Base-by-base conservation (phyloP, 2,329 filamentous ascomycete species). In the Colletotrichum truncatum region DNA sequence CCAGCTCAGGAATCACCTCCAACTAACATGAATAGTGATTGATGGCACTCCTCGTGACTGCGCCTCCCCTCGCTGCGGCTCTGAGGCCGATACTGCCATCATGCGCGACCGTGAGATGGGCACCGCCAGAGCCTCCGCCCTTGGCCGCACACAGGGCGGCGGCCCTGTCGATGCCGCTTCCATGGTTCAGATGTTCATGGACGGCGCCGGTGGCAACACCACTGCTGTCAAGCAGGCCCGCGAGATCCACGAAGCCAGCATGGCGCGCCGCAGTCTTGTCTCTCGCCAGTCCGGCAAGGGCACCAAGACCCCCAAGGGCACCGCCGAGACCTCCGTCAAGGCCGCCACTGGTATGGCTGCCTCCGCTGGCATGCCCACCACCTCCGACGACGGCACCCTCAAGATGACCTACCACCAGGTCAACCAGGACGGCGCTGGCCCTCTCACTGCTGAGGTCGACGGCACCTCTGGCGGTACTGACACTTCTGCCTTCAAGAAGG, bases 31-130 rank as follows among this genome's bases (percentile, higher is more conserved):
- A n/a, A 10, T n/a, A 82, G 86, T 91, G 68, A 80, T 81, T 49
- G 88, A 91, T 66, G 89, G 88, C 71, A 91, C 89, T 67, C 89
- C 89, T 51, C 88, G 89, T 72, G 88, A 91, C 77, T 91, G 89
- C 75, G 81, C 85, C 54, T 80, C 79, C 70, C 87, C 88, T 68
- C 67, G 74, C 39, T 91, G 88, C 73, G 89, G 89, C 61, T 84
- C 88, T 18, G 85, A 91, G 74, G 87, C 84, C 62, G 89, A 91
- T 72, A 91, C 89, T 16, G 82, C 89, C 74, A 90, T 91, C 80
- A 90, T 91, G 76, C 86, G 89, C 30, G 77, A 85, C 64, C 76
- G 79, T 10, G 89, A 91, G 77, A 81, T 91, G 59, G 78, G 79
- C 32, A 83, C 79, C 46, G 80, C 76, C 71, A 81, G 83, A 67